A percentile compares a stretch with the other conserved stretches of the same genome.
Conservation (phyloP, 805 yeast genomes). For the Suhomyces faveliae region DNA sequence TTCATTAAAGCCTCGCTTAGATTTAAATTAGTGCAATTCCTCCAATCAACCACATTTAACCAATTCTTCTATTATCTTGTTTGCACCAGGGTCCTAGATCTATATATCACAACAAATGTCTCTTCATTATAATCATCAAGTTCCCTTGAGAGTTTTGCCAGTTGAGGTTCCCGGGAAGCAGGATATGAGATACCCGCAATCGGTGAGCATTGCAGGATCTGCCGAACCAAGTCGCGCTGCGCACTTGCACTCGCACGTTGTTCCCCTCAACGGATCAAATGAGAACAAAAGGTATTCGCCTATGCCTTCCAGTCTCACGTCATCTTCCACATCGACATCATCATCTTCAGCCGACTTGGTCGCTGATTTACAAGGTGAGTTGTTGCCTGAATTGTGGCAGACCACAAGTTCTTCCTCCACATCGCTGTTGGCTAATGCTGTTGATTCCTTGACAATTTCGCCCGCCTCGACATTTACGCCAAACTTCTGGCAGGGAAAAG, state of each 20-base stretch:
- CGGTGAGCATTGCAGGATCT: conserved; percentile 1
- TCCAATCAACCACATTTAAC: no score
- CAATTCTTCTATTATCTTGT: no score
- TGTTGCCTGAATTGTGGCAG: conserved; percentile 37
- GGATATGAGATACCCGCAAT: not conserved
- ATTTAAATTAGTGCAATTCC: not conserved
- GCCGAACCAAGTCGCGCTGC: not conserved
- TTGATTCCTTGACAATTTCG: not conserved
- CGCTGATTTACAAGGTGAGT: conserved; percentile 22
- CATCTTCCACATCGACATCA: conserved; percentile 9
- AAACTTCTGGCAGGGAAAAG: not conserved
- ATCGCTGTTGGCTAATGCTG: conserved; percentile 8
- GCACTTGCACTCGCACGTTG: not conserved
- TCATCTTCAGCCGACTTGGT: conserved; percentile 9
- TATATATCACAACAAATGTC: not conserved
- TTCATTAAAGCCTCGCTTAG: not conserved
- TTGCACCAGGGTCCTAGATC: no score
- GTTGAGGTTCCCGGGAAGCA: conserved; percentile 6
- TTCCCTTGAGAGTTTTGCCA: conserved; percentile 9
- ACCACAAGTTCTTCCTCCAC: conserved; percentile 13
- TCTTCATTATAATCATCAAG: conserved; percentile 5
- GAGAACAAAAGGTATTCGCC: conserved; percentile 6
- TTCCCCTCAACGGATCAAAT: not conserved
- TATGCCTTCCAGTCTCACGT: conserved; percentile 6
- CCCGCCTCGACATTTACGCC: conserved; percentile 12